phyloP scores from a whole-genome alignment of 306 rosid species.

The Rosa multiflora region DNA sequence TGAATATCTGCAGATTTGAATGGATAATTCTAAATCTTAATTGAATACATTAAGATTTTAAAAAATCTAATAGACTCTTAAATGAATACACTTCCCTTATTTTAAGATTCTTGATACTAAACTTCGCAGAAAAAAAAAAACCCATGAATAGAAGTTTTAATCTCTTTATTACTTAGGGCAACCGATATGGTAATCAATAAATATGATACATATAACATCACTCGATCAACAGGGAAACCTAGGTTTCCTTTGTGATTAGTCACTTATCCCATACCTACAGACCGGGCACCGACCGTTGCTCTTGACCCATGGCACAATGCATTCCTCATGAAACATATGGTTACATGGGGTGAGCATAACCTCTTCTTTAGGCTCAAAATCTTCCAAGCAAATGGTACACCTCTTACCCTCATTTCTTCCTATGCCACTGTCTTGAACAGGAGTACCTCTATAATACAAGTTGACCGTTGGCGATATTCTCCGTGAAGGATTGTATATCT shows the following conservation, averaged over 20 bases:
- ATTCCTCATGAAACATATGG: conserved; percentile 87
- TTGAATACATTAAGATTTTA: too few species aligned
- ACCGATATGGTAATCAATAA: not conserved
- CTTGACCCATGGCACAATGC: conserved; percentile 77
- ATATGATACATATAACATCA: not conserved
- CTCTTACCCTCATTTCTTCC: conserved; percentile 44
- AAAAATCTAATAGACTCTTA: too few species aligned
- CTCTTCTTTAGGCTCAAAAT: conserved; percentile 59
- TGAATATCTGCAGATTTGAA: too few species aligned
- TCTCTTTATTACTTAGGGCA: not conserved
- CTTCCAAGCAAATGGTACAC: conserved; percentile 78
- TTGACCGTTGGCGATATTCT: conserved; percentile 34
- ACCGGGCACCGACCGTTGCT: conserved; percentile 72
- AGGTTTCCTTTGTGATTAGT: conserved; percentile 17
- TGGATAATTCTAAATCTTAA: too few species aligned
- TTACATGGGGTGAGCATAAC: conserved; percentile 76
- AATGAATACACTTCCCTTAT: too few species aligned
- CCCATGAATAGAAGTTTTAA: not conserved
- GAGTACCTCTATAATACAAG: conserved; percentile 50
- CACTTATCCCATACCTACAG: conserved; percentile 55
- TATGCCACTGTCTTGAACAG: conserved; percentile 23
- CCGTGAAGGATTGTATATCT: conserved; percentile 50
- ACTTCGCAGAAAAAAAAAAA: not conserved
- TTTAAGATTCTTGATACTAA: not conserved
- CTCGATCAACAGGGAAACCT: conserved; percentile 6